A percentile compares a stretch with the other conserved stretches of the same genome.
Evolutionary conservation across 768 basidiomycete genomes (phyloP).

Genomic region (Lactarius psammicola): DNA sequence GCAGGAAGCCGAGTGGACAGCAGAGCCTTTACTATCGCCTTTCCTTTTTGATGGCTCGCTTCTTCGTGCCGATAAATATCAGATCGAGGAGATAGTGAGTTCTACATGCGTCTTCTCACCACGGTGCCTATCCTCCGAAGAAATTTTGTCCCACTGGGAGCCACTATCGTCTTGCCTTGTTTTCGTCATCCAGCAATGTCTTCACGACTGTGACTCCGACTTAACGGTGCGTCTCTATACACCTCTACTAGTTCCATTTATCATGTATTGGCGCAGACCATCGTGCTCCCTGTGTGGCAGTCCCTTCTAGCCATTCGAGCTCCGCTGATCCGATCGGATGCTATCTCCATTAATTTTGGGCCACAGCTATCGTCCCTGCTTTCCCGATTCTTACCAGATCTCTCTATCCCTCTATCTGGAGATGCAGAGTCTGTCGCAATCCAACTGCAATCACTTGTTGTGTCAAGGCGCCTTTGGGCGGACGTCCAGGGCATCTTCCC

Average conservation of each 20-base stretch:
- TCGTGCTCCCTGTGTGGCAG: constrained; percentile 4
- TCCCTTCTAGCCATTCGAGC: constrained; percentile 14
- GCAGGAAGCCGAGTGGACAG: constrained; percentile 3
- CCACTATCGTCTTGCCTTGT: constrained; percentile 15
- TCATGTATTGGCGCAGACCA: not conserved
- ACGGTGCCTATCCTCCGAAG: constrained; percentile 16
- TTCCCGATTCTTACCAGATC: constrained; percentile 7
- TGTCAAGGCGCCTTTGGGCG: constrained; percentile 18
- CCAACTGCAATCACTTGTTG: constrained; percentile 13
- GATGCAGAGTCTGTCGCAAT: constrained; percentile 4
- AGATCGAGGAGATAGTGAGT: constrained; percentile 6
- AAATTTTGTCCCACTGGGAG: constrained; percentile 12
- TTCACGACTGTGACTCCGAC: not conserved
- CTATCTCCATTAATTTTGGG: constrained; percentile 4
- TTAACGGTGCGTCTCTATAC: constrained; percentile 7
- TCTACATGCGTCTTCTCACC: constrained; percentile 7
- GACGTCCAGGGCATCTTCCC: constrained; percentile 12
- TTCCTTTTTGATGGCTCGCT: constrained; percentile 21
- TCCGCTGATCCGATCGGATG: not conserved
- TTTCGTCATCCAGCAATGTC: constrained; percentile 1
- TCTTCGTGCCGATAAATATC: constrained; percentile 15
- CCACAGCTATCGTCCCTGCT: constrained; percentile 1
- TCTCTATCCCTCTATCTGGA: constrained; percentile 7
- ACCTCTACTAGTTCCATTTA: not conserved
- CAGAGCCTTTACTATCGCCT: constrained; percentile 3